Conservation (phyloP, 192 early-diverging fungal genomes). For the Coemansia sp. region DNA sequence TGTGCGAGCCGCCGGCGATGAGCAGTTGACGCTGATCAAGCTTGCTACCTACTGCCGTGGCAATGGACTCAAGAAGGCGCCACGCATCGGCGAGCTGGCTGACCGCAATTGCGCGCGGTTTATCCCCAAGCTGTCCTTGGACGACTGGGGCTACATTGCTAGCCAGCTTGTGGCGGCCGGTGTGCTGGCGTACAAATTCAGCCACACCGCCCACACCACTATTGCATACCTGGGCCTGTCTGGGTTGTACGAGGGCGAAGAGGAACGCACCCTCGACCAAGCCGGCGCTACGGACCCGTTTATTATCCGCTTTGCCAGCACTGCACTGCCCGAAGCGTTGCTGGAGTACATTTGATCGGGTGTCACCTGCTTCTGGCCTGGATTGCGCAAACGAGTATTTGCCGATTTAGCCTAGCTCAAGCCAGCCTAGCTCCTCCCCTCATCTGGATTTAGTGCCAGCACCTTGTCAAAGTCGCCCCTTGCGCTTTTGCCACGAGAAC, state of each 20-base stretch:
- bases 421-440: too few relatives aligned
- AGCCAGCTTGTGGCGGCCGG: conserved; percentile 51
- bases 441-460: too few relatives aligned
- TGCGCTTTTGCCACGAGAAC: too few relatives aligned
- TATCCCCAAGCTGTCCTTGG: conserved; percentile 4
- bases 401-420: too few relatives aligned
- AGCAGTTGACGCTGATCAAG: conserved; percentile 29
- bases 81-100: conserved; percentile 24
- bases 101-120: conserved; percentile 9
- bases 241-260: conserved; percentile 3
- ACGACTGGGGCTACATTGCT: conserved; percentile 58
- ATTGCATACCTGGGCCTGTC: conserved; percentile 53
- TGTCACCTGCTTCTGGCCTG: background rate
- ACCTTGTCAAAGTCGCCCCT: too few relatives aligned
- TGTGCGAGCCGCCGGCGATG: conserved; percentile 12
- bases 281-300: conserved; percentile 24
- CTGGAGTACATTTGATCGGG: background rate
- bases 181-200: conserved; percentile 58
- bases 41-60: conserved; percentile 34
- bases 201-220: conserved; percentile 59
- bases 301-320: conserved; percentile 15
- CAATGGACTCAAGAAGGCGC: conserved; percentile 13
- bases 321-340: conserved; percentile 4
- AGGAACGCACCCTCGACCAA: conserved; percentile 15
- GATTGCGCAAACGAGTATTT: too few relatives aligned